phyloP scores from a whole-genome alignment of 2,329 filamentous ascomycete genomes.

The Aspergillus fischeri region DNA sequence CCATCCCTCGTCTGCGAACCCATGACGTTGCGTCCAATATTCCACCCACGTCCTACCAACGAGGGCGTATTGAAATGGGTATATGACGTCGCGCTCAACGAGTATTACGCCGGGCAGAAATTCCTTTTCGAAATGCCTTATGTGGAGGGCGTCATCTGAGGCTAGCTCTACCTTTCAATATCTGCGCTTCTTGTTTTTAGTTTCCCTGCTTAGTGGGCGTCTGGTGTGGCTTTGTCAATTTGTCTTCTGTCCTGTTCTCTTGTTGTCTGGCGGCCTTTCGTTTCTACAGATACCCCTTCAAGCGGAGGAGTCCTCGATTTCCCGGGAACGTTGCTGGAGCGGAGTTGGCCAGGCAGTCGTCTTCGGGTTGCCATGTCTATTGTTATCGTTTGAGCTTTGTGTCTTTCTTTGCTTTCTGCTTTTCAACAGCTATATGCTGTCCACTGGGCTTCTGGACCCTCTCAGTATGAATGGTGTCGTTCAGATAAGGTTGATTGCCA shows the following conservation, averaged over 20 bases:
- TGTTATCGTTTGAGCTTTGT: not conserved
- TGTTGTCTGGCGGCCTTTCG: not conserved
- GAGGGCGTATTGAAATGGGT: not conserved
- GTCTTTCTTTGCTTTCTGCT: not conserved
- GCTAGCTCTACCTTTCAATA: not conserved
- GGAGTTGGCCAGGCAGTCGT: not conserved
- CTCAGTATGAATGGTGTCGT: not conserved
- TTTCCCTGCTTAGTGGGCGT: not conserved
- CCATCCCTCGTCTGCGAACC: not conserved
- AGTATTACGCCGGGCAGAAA: not conserved
- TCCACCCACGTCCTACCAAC: not conserved
- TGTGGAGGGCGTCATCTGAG: not conserved
- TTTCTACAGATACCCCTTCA: not conserved
- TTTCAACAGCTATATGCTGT: not conserved
- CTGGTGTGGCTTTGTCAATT: not conserved
- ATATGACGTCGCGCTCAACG: not conserved
- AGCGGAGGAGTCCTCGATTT: not conserved
- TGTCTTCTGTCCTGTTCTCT: not conserved
- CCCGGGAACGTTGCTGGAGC: not conserved
- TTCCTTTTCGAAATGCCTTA: not conserved
- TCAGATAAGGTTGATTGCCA: conserved; percentile 7
- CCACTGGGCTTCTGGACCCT: not conserved
- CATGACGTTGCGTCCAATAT: not conserved
- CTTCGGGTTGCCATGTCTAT: not conserved
- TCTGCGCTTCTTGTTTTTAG: not conserved